These are phyloP conservation scores for Solanum chiquidenum DNA, from an alignment of 257 asterid genomes.

Conservation along the genomic window DNA sequence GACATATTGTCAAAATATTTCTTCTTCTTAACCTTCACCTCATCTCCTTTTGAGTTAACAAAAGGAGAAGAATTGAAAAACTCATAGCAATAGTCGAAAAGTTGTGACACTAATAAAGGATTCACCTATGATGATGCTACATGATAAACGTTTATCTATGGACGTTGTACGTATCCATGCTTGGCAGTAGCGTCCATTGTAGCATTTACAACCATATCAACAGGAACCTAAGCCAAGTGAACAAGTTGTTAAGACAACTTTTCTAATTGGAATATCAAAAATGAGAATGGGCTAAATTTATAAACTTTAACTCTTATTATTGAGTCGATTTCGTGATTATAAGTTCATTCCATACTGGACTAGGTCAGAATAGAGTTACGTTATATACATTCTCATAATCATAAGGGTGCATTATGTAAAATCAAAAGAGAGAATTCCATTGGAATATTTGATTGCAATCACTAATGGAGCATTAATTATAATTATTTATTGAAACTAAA, in stretches of 20 bases:
- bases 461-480: background rate
- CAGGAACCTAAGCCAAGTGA: slow-evolving; percentile 18
- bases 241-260: background rate
- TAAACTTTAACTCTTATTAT: background rate
- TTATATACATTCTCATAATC: background rate
- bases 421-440: background rate
- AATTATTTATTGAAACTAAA: background rate
- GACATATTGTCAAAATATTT: background rate
- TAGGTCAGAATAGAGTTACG: background rate
- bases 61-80: slow-evolving; percentile 12
- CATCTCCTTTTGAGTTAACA: background rate
- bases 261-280: background rate
- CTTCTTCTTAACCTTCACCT: background rate
- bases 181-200: slow-evolving; percentile 27
- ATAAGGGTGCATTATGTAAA: background rate
- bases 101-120: background rate
- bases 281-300: background rate
- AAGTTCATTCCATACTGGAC: background rate
- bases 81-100: slow-evolving; percentile 12
- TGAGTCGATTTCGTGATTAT: background rate
- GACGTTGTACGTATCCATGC: slow-evolving; percentile 3
- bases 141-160: background rate
- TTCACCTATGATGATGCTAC: background rate
- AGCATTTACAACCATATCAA: slow-evolving; percentile 28
- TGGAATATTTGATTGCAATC: background rate